Evolutionary conservation across 495 filamentous ascomycete genomes (phyloP), one percentile per base, ranked within the genome.

Genomic region (Melanomma pulvis-pyrius): DNA sequence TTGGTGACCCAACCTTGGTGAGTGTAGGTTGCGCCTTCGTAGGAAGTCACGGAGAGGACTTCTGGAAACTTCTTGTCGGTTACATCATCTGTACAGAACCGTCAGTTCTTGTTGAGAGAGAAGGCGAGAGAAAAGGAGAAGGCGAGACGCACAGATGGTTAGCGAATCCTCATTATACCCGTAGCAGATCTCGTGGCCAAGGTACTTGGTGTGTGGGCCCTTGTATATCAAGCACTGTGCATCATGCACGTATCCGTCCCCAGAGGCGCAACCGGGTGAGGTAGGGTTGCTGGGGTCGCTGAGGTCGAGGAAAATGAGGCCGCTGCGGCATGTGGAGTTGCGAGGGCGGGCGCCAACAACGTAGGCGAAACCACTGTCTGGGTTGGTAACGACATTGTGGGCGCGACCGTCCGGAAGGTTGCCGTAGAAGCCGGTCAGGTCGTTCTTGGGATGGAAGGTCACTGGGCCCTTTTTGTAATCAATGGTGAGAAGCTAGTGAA

Each of bases 1-100:
- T 86, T 81, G 19, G 85, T 76, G 0, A 88, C 73, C 83, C 82
- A 86, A 29, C 85, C 85, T 76, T 88, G 85, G 74, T 87, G 85
- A 0, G 83, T 84, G 75, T 88, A 88, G 19, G 79, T 63, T 24
- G 81, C 82, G 46, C 85, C 85, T 30, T 80, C 78, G 72, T 88
- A 88, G 11, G 79, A 75, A 3, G 82, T 86, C 24, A 81, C 76
- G 59, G 83, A 86, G 66, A 88, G 79, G 54, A 86, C 71, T 59
- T 63, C 66, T 6, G 84, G 70, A 24, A 63, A 70, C 21, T 49
- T 67, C 74, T 84, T 85, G 75, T 84, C 73, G 44, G 84, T 85
- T 28, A 87, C 81, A 71, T 88, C 84, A 60, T 67, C 76, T 50
- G 48, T n/a, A n/a, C 21, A 3, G 19, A 4, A 13, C 11, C 21